Conservation (phyloP, 2,329 filamentous ascomycete genomes). For the Ascochyta viciae-villosae region DNA sequence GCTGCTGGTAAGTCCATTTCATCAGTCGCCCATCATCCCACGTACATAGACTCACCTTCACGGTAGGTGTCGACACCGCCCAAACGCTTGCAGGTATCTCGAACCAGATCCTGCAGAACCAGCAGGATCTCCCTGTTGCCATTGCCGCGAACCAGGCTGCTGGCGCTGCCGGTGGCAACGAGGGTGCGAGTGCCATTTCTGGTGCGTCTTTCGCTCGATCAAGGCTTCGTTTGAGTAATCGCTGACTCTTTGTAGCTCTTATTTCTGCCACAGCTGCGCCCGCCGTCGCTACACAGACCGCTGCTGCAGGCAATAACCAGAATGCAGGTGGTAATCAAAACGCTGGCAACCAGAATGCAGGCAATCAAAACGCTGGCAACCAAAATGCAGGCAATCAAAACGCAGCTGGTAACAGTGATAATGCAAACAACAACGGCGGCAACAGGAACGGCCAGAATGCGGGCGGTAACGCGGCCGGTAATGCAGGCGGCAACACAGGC, state of each 20-base stretch:
- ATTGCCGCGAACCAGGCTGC: conserved; percentile 56
- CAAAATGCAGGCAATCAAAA: conserved; percentile 13
- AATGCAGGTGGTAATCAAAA: conserved; percentile 9
- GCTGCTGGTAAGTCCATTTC: conserved; percentile 36
- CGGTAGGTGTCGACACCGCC: conserved; percentile 54
- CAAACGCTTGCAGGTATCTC: conserved; percentile 56
- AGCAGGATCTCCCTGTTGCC: conserved; percentile 58
- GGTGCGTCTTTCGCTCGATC: conserved; percentile 38
- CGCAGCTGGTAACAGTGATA: not conserved
- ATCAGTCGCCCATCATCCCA: conserved; percentile 11
- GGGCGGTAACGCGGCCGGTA: conserved; percentile 2
- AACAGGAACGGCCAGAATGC: conserved; percentile 18
- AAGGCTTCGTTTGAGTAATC: not conserved
- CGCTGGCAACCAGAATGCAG: conserved; percentile 17
- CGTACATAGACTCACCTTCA: conserved; percentile 30
- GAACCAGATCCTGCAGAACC: conserved; percentile 60
- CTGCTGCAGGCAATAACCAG: conserved; percentile 11
- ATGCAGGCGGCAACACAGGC: conserved; percentile 6
- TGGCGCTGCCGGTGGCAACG: conserved; percentile 48
- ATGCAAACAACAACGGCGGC: conserved; percentile 11
- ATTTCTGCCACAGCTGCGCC: conserved; percentile 19
- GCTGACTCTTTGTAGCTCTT: conserved; percentile 26
- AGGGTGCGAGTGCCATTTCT: conserved; percentile 51
- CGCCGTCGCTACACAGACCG: conserved; percentile 5
- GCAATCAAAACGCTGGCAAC: conserved; percentile 11